Evolutionary conservation across 208 protist species (phyloP), one percentile per base, ranked within the genome.

Genomic region (Leishmania mexicana): DNA sequence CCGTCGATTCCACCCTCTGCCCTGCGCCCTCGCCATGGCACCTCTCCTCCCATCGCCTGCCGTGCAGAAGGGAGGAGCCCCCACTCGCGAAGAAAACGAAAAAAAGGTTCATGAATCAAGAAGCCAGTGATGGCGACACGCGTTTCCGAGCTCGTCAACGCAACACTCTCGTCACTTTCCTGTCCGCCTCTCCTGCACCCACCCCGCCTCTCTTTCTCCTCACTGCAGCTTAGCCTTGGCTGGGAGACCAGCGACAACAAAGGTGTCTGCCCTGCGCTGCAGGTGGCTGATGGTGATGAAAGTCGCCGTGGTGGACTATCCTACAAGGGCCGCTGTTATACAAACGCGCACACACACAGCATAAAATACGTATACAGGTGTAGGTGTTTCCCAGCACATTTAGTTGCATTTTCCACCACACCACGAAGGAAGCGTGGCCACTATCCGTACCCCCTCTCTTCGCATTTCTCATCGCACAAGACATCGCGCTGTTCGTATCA

Each of bases 191-290:
- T 74, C 17, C 28, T n/a, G 19, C 70, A 19, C 45, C 40, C 65
- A 6, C 21, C 19, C 35, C 40, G 28, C 3, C 0, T 64, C 77
- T 49, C 17, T 80, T 72, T 78, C 72, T 58, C 40, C 68, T 47
- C 74, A 54, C n/a, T 24, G 73, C 78, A 53, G 65, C 68, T 86
- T 86, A 31, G 83, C 78, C 38, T 84, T 82, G 88, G 31, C 54
- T 83, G 38, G 38, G 64, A 60, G 83, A 75, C 82, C 28, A 54
- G 62, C 77, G 79, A 80, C 80, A 81, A 51, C 81, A 86, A 62
- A 38, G 11, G 21, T 45, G 40, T 11, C 70, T 8, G 28, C 42
- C 28, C 54, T 84, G 60, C 47, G 17, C 51, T 42, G 74, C 40
- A 85, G 49, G 68, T 28, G 38, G 28, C 58, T 83, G 35, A 49